Evolutionary conservation across 2,329 filamentous ascomycete genomes (phyloP).

Genomic region (Cryphonectria carpinicola): DNA sequence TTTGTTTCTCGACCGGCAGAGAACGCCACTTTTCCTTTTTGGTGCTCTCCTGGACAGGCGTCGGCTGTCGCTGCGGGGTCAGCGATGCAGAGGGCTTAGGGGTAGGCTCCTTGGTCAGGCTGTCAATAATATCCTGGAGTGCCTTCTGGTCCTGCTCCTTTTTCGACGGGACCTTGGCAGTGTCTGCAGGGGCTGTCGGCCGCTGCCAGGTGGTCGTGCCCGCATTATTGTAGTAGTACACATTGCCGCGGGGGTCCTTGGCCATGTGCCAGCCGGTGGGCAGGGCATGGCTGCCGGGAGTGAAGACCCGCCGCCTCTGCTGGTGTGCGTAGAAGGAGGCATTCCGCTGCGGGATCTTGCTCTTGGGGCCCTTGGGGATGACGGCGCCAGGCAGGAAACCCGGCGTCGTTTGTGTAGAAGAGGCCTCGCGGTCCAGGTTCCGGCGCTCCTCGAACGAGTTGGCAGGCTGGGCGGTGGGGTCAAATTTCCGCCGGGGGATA

Average conservation of each 20-base stretch:
- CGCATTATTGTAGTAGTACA: slow-evolving; percentile 83
- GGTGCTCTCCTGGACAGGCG: slow-evolving; percentile 56
- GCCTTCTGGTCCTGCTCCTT: slow-evolving; percentile 68
- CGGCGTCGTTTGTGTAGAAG: slow-evolving; percentile 16
- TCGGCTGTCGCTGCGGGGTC: slow-evolving; percentile 65
- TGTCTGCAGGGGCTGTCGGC: slow-evolving; percentile 72
- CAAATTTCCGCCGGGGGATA: slow-evolving; percentile 87
- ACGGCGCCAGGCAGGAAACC: slow-evolving; percentile 45
- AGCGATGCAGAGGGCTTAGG: slow-evolving; percentile 60
- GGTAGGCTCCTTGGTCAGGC: slow-evolving; percentile 72
- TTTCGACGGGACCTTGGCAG: slow-evolving; percentile 67
- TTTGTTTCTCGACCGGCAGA: slow-evolving; percentile 79
- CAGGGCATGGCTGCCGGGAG: slow-evolving; percentile 51
- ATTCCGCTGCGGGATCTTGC: slow-evolving; percentile 60
- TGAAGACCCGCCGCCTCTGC: slow-evolving; percentile 57
- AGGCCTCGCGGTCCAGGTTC: slow-evolving; percentile 53
- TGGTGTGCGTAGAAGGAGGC: slow-evolving; percentile 50
- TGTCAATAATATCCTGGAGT: slow-evolving; percentile 84
- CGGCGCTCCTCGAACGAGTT: slow-evolving; percentile 69
- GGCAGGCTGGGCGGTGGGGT: slow-evolving; percentile 62
- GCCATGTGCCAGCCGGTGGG: slow-evolving; percentile 87
- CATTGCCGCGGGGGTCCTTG: slow-evolving; percentile 69
- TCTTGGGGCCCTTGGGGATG: slow-evolving; percentile 63
- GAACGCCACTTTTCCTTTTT: slow-evolving; percentile 74
- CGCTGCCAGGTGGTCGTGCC: slow-evolving; percentile 82